Percentiles rank a stretch among this genome's conserved stretches.
phyloP scores from a whole-genome alignment of 805 yeast species.

The Teunomyces funiuensis region DNA sequence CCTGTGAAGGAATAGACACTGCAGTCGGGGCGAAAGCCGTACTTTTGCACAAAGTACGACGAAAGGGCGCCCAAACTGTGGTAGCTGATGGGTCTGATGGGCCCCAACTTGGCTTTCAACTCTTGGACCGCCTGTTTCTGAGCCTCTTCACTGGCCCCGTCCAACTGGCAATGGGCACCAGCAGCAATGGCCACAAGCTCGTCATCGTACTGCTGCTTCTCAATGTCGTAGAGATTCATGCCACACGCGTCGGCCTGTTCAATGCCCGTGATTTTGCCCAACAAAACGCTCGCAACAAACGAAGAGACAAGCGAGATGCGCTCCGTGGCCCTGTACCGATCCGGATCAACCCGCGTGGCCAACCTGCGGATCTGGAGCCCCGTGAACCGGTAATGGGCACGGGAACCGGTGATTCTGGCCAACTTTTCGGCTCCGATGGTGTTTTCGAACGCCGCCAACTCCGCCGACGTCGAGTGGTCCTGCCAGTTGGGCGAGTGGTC shows the following conservation, averaged over 20 bases:
- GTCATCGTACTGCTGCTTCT: conserved; percentile 54
- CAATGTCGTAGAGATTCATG: conserved; percentile 80
- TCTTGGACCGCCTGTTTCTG: conserved; percentile 32
- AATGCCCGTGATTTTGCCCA: conserved; percentile 61
- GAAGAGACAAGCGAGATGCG: conserved; percentile 76
- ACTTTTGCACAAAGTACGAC: conserved; percentile 59
- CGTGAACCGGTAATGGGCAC: conserved; percentile 86
- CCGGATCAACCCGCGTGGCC: conserved; percentile 50
- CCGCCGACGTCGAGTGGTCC: conserved; percentile 81
- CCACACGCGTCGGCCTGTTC: conserved; percentile 93
- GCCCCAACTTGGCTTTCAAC: conserved; percentile 54
- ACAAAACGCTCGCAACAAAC: conserved; percentile 68
- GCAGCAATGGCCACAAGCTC: conserved; percentile 56
- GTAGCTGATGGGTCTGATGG: conserved; percentile 50
- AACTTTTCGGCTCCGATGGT: conserved; percentile 60
- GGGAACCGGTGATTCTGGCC: conserved; percentile 76
- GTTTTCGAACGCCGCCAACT: conserved; percentile 60
- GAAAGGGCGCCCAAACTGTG: conserved; percentile 53
- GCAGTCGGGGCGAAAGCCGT: conserved; percentile 61
- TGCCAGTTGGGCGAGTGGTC: conserved; percentile 89
- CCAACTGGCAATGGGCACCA: conserved; percentile 47
- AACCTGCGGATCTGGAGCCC: conserved; percentile 88
- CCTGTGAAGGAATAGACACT: conserved; percentile 79
- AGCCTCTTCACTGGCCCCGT: conserved; percentile 27
- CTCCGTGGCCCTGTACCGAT: conserved; percentile 53